Conservation (phyloP, 768 basidiomycete genomes). For the Boletus vinaceobasis region DNA sequence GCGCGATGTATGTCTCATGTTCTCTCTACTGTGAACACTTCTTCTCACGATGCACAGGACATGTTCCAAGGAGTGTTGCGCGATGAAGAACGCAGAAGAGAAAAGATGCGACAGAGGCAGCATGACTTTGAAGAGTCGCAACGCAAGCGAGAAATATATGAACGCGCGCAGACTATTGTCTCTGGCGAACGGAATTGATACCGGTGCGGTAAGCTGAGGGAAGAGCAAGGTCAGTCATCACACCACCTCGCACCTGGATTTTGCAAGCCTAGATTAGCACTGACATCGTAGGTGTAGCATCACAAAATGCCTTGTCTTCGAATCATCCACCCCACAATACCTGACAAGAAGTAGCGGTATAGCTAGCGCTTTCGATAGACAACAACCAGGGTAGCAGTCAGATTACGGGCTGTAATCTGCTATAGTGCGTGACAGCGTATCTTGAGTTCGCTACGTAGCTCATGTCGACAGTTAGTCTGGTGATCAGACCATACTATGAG, state of each 20-base stretch:
- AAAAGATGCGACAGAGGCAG: constrained; percentile 68
- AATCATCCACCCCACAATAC: background rate
- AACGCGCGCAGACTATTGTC: constrained; percentile 42
- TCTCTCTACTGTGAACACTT: background rate
- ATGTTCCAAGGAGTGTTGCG: constrained; percentile 91
- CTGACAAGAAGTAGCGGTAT: background rate
- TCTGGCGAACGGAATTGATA: constrained; percentile 17
- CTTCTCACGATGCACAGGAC: constrained; percentile 44
- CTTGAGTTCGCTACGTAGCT: constrained; percentile 6
- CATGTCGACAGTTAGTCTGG: no score
- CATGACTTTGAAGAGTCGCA: constrained; percentile 59
- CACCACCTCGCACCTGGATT: no score
- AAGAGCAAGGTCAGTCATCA: constrained; percentile 2
- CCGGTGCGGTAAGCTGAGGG: background rate
- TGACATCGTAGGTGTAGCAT: background rate
- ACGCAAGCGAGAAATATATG: constrained; percentile 64
- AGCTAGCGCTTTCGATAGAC: constrained; percentile 4
- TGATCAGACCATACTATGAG: no score
- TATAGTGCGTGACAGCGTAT: constrained; percentile 14
- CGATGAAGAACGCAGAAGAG: constrained; percentile 77
- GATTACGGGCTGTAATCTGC: background rate
- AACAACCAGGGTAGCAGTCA: background rate
- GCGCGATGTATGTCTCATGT: constrained; percentile 53
- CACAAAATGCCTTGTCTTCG: background rate
- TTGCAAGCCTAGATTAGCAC: background rate